Conservation (phyloP, 352 stramenopile genomes). For the Blastocystis sp. region DNA sequence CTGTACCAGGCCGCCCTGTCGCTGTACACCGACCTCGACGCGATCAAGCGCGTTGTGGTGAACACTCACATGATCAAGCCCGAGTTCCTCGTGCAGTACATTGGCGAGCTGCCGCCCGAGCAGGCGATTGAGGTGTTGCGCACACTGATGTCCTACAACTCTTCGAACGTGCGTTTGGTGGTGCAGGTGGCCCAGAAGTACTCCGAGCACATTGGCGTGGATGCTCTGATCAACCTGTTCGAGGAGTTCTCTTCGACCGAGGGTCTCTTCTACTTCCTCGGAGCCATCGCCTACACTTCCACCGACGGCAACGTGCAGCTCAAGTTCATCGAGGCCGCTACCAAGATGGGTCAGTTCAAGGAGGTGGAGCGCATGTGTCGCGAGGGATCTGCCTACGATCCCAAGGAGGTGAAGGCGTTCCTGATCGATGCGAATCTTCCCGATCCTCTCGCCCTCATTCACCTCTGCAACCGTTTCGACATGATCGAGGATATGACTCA, state of each 20-base stretch:
- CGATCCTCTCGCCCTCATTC: slow-evolving; percentile 95
- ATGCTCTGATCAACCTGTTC: slow-evolving; percentile 93
- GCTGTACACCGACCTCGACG: slow-evolving; percentile 94
- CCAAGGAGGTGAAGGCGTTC: slow-evolving; percentile 98
- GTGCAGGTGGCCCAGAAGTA: slow-evolving; percentile 93
- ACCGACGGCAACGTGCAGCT: slow-evolving; percentile 96
- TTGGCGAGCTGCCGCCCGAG: slow-evolving; percentile 92
- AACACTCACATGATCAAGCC: slow-evolving; percentile 83
- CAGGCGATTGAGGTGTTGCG: slow-evolving; percentile 95
- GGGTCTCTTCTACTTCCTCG: slow-evolving; percentile 96
- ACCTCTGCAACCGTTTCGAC: slow-evolving; percentile 98
- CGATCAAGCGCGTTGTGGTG: slow-evolving; percentile 89
- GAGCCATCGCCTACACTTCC: slow-evolving; percentile 91
- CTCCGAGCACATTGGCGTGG: slow-evolving; percentile 85
- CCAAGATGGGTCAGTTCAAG: slow-evolving; percentile 99
- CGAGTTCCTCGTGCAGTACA: slow-evolving; percentile 98
- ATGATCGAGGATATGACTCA: slow-evolving; percentile 99
- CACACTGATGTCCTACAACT: slow-evolving; percentile 92
- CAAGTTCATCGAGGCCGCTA: slow-evolving; percentile 99
- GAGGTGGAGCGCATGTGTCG: slow-evolving; percentile 97
- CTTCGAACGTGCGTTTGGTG: slow-evolving; percentile 96
- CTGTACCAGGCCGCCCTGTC: slow-evolving; percentile 96
- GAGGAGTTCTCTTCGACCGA: slow-evolving; percentile 98
- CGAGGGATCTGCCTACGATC: slow-evolving; percentile 98
- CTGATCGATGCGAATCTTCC: slow-evolving; percentile 98